phyloP scores from a whole-genome alignment of 768 basidiomycete species.

The Boletales sp. region DNA sequence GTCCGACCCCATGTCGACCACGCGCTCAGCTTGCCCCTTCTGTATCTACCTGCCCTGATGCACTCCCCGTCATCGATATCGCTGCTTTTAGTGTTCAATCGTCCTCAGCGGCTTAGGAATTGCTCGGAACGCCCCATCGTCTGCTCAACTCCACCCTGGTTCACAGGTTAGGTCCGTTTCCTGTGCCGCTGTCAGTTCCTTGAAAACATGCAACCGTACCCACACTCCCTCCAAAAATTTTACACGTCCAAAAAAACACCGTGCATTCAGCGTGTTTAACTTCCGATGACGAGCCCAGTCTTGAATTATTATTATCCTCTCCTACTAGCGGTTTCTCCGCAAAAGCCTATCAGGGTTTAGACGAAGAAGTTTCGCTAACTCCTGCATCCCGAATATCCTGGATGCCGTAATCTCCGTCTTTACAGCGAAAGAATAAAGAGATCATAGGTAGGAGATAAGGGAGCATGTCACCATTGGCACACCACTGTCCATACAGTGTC shows the following conservation, averaged over 20 bases:
- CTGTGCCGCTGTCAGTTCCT: not conserved
- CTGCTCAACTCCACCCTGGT: conserved; percentile 3
- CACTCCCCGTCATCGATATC: conserved; percentile 20
- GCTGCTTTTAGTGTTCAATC: conserved; percentile 20
- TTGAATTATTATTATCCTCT: conserved; percentile 18
- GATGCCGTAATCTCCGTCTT: conserved; percentile 35
- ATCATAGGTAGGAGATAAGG: conserved; percentile 11
- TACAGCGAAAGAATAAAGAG: conserved; percentile 12
- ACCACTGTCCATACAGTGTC: conserved; percentile 3
- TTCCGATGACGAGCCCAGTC: not conserved
- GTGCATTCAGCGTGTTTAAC: not conserved
- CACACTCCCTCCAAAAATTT: not conserved
- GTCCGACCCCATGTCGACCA: conserved; percentile 26
- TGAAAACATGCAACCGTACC: not conserved
- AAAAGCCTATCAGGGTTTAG: conserved; percentile 33
- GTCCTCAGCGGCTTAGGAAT: conserved; percentile 10
- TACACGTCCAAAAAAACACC: not conserved
- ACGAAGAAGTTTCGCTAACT: conserved; percentile 24
- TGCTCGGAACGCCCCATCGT: not conserved
- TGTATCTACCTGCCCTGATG: conserved; percentile 10
- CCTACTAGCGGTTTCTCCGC: conserved; percentile 23
- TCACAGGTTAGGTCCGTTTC: conserved; percentile 22
- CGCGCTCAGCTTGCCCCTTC: conserved; percentile 19
- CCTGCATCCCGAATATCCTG: conserved; percentile 12
- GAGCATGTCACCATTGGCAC: conserved; percentile 9